A percentile compares a stretch with the other conserved stretches of the same genome.
Conservation (phyloP, 495 filamentous ascomycete species). For the Penicillium goetzii region DNA sequence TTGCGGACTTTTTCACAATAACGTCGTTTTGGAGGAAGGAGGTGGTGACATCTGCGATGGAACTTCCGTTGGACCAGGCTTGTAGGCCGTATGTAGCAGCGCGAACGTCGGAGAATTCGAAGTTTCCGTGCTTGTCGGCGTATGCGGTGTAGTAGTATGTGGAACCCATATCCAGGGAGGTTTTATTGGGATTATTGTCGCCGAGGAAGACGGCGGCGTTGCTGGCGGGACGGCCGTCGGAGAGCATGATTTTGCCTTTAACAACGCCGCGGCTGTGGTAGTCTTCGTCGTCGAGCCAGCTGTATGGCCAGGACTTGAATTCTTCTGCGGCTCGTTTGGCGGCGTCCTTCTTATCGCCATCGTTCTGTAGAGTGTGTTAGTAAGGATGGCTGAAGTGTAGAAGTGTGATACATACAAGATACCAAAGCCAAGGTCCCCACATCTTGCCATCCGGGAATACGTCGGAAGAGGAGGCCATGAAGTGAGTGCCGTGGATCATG, state of each 20-base stretch:
- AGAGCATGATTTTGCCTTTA: background rate
- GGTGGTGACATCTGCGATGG: conserved; percentile 11
- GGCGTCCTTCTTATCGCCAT: conserved; percentile 7
- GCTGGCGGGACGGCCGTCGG: conserved; percentile 8
- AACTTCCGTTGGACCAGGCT: conserved; percentile 12
- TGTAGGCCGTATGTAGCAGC: conserved; percentile 9
- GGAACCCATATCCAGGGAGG: conserved; percentile 5
- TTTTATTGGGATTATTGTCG: conserved; percentile 8
- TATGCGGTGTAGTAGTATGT: conserved; percentile 10
- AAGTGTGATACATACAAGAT: conserved; percentile 7
- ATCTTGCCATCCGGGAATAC: conserved; percentile 11
- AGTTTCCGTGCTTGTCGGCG: conserved; percentile 5
- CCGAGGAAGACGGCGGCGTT: conserved; percentile 12
- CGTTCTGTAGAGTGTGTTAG: background rate
- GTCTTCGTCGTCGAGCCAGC: conserved; percentile 7
- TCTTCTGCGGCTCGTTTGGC: conserved; percentile 6
- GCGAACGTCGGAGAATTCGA: conserved; percentile 9
- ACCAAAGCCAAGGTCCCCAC: conserved; percentile 14
- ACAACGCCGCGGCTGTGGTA: conserved; percentile 9
- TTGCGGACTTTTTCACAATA: background rate
- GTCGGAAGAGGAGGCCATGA: conserved; percentile 9
- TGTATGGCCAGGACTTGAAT: conserved; percentile 11
- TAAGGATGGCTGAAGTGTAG: background rate
- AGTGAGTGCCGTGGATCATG: conserved; percentile 13
- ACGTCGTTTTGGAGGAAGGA: conserved; percentile 3